Base-by-base conservation (phyloP, 495 filamentous ascomycete genomes). In the Aspergillus sparsus region DNA sequence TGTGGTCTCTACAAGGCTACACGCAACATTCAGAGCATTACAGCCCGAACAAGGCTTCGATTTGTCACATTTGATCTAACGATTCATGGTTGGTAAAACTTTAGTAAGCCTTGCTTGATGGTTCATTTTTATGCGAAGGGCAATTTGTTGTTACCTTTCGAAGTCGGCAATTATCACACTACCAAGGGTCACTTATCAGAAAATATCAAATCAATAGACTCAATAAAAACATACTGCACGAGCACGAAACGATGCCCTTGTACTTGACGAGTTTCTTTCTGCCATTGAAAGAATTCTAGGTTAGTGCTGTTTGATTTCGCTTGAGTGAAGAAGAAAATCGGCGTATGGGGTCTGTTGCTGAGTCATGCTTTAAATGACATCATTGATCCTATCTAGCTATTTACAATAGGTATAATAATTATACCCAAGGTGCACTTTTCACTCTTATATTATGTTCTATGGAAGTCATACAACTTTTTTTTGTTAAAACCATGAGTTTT, bases 151-250 rank as follows among this genome's bases (percentile, higher is more conserved):
- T 9, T 60, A 70, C 67, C 62, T 70, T 70, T n/a, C 68, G 62
- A 35, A 64, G 21, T 37, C 68, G 65, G 55, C 68, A 70, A 57
- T 70, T 70, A 21, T 70, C 65, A 45, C 68, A 70, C 67, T 69
- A 32, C 49, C n/a, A 27, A 45, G 46, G 12, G 39, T 51, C 41
- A 57, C 15, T 44, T 34, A 9, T 36, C n/a, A 31, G 7, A 10
- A 21, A 31, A 15, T 52, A n/a, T 36, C 36, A 36, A 33, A 7
- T 31, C 8, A 13, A 27, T 7, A 16, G n/a, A 45, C 11, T 10
- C 12, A 39, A n/a, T n/a, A n/a, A 27, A 18, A 32, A 47, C 27
- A 37, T 62, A 68, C 66, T 53, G 66, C 66, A 36, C 66, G 66
- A 12, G 61, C 55, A 37, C 66, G 62, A 36, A 68, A 68, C 11